These are phyloP conservation scores for cucumber (Cucumis sativus) DNA, from an alignment of 306 rosid species.

Conservation along the genomic window Cucumber_9930_V3 NC_026655.2:25679501-25680000, in stretches of 20 bases:
- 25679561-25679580: constrained; percentile 67
- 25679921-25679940: constrained; percentile 1
- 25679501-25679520: constrained; percentile 85
- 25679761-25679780: background rate
- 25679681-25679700: background rate
- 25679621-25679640: constrained; percentile 35
- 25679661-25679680: constrained; percentile 8
- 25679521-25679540: constrained; percentile 45
- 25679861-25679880: constrained; percentile 32
- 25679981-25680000: background rate
- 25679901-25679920: constrained; percentile 7
- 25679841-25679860: constrained; percentile 9
- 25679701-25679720: background rate
- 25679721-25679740: background rate
- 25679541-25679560: constrained; percentile 89
- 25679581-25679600: constrained; percentile 57
- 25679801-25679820: background rate
- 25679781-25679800: background rate
- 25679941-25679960: background rate
- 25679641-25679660: constrained; percentile 32
- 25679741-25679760: background rate
- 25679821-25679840: constrained; percentile 10
- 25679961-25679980: background rate
- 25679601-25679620: constrained; percentile 22
- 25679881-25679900: constrained; percentile 28